A percentile compares a stretch with the other conserved stretches of the same genome.
Evolutionary conservation across 495 filamentous ascomycete species (phyloP).

Genomic region (Xylaria palmicola): DNA sequence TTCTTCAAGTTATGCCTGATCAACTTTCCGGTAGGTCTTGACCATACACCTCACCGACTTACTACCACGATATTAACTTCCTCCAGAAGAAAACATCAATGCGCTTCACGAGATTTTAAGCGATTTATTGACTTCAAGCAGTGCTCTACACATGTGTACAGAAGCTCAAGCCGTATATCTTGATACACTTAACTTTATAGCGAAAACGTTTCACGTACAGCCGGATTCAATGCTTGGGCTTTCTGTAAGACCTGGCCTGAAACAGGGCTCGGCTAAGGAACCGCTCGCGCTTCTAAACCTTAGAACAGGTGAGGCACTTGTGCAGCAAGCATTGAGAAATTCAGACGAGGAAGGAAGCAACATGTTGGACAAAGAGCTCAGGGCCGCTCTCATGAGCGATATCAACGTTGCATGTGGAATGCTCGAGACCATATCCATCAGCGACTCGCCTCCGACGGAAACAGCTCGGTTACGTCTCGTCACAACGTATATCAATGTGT

Average conservation of each 20-base stretch:
- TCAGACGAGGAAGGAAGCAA: background rate
- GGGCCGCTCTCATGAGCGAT: slow-evolving; percentile 14
- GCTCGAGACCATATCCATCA: slow-evolving; percentile 23
- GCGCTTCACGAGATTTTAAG: slow-evolving; percentile 14
- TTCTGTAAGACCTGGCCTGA: background rate
- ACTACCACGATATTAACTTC: background rate
- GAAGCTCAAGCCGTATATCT: slow-evolving; percentile 42
- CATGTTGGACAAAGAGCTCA: slow-evolving; percentile 14
- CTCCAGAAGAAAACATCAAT: slow-evolving; percentile 20
- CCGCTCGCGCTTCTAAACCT: slow-evolving; percentile 24
- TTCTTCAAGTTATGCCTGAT: slow-evolving; percentile 36
- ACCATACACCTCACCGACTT: background rate
- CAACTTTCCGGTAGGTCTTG: slow-evolving; percentile 30
- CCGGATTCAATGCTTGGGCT: background rate
- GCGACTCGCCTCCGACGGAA: slow-evolving; percentile 1
- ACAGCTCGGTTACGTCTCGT: slow-evolving; percentile 5
- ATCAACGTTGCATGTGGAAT: slow-evolving; percentile 28
- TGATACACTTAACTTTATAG: slow-evolving; percentile 40
- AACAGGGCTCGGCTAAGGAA: background rate
- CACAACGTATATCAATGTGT: slow-evolving; percentile 22
- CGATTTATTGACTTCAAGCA: slow-evolving; percentile 15
- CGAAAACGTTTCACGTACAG: background rate
- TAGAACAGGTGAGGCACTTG: slow-evolving; percentile 16
- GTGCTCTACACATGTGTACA: slow-evolving; percentile 26
- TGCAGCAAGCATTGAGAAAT: slow-evolving; percentile 15